A percentile compares a stretch with the other conserved stretches of the same genome.
Evolutionary conservation across 179 eudicot species (phyloP).

Genomic region (Spinacia oleracea): DNA sequence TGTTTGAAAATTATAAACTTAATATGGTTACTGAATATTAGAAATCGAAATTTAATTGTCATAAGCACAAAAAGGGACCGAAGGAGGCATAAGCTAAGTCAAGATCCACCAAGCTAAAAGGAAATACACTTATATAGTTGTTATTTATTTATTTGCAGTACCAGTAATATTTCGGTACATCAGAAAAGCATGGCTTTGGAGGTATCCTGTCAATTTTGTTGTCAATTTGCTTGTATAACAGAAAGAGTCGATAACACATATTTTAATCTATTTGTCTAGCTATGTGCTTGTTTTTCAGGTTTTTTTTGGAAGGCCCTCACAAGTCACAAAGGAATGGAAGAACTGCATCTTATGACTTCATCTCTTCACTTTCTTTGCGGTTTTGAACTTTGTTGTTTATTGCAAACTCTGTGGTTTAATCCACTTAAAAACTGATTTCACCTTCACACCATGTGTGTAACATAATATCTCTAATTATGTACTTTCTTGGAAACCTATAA

Average conservation of each 20-base stretch:
- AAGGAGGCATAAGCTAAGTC: no score
- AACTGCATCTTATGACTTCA: background rate
- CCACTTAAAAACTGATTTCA: background rate
- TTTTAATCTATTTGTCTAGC: background rate
- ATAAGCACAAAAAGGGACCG: no score
- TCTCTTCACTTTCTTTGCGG: background rate
- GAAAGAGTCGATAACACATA: background rate
- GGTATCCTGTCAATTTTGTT: background rate
- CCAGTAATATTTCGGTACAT: background rate
- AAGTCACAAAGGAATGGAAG: background rate
- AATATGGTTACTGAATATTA: no score
- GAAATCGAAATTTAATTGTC: no score
- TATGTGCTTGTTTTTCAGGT: constrained; percentile 8
- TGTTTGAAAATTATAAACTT: no score
- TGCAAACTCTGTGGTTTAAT: background rate
- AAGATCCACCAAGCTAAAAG: no score
- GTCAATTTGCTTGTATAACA: background rate
- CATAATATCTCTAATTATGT: background rate
- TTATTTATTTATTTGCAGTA: background rate
- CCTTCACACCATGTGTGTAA: background rate
- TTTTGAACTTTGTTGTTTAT: background rate
- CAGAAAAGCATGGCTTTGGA: background rate
- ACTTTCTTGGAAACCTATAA: background rate
- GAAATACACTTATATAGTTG: background rate
- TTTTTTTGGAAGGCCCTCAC: no score